Conservation (phyloP, 345 rosid genomes). For the Salix koriyanagi region DNA sequence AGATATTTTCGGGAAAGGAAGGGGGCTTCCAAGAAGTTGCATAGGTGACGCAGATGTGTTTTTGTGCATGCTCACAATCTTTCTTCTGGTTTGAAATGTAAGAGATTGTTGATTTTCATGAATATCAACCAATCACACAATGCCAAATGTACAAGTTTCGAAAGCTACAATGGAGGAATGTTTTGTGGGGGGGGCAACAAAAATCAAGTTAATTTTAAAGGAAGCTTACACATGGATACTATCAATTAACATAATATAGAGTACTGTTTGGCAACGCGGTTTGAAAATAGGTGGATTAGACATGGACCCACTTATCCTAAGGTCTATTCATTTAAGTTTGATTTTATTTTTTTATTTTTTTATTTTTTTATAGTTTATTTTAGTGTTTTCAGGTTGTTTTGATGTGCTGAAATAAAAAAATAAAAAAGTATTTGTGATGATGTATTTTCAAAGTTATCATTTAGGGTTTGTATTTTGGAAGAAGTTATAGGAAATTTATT, state of each 20-base stretch:
- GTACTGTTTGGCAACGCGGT: neutral
- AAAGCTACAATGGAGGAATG: neutral
- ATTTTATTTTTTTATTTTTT: too few relatives aligned
- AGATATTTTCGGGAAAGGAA: conserved; percentile 13
- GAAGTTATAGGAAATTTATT: too few relatives aligned
- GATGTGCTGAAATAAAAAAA: too few relatives aligned
- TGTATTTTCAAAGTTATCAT: too few relatives aligned
- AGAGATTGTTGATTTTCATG: neutral
- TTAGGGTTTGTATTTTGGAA: too few relatives aligned
- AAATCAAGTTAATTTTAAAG: neutral
- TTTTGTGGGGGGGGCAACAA: neutral
- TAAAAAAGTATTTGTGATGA: too few relatives aligned
- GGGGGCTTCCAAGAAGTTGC: conserved; percentile 51
- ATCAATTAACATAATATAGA: neutral
- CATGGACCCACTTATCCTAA: neutral
- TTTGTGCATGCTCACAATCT: neutral
- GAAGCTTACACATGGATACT: neutral
- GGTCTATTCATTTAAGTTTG: too few relatives aligned
- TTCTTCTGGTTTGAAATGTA: neutral
- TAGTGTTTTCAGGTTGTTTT: too few relatives aligned
- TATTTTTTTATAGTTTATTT: too few relatives aligned
- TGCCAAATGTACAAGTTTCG: neutral
- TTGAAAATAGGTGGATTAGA: neutral
- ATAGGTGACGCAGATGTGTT: conserved; percentile 16
- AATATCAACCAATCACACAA: neutral